Conservation (phyloP, 1,139 yeast species). For the Eremothecium sinecaudum region DNA sequence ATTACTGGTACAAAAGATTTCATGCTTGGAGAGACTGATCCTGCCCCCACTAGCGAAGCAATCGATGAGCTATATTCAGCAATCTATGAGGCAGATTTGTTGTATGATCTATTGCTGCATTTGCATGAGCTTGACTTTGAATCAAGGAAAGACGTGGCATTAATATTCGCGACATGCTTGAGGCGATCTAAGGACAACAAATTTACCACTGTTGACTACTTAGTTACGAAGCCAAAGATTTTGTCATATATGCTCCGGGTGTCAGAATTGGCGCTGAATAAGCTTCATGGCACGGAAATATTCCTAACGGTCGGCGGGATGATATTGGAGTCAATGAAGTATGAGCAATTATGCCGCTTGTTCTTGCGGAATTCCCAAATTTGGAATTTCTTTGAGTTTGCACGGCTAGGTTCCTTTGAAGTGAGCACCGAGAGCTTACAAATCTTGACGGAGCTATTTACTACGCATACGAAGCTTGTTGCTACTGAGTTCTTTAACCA, state of each 20-base stretch:
- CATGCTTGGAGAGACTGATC: constrained; percentile 62
- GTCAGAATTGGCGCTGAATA: constrained; percentile 45
- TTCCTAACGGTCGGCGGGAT: constrained; percentile 73
- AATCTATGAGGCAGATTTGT: constrained; percentile 49
- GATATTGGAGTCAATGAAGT: constrained; percentile 75
- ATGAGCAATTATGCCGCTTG: constrained; percentile 57
- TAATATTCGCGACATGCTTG: constrained; percentile 64
- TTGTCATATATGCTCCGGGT: constrained; percentile 55
- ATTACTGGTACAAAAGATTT: constrained; percentile 59
- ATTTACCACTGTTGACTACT: constrained; percentile 80
- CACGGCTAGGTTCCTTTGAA: constrained; percentile 71
- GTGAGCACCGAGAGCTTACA: constrained; percentile 84
- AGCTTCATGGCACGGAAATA: constrained; percentile 37
- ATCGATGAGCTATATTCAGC: constrained; percentile 42
- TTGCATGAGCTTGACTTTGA: constrained; percentile 72
- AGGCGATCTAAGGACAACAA: constrained; percentile 71
- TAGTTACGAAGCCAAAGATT: constrained; percentile 58
- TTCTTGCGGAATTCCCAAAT: constrained; percentile 49
- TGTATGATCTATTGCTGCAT: constrained; percentile 49
- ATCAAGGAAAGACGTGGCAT: constrained; percentile 73
- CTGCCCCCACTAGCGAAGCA: constrained; percentile 67
- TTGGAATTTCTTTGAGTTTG: constrained; percentile 79
- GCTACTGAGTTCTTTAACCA: constrained; percentile 52
- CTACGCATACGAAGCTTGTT: constrained; percentile 58
- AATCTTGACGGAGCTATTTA: constrained; percentile 60